phyloP scores from a whole-genome alignment of 805 yeast genomes.

The Pachysolen tannophilus region DNA sequence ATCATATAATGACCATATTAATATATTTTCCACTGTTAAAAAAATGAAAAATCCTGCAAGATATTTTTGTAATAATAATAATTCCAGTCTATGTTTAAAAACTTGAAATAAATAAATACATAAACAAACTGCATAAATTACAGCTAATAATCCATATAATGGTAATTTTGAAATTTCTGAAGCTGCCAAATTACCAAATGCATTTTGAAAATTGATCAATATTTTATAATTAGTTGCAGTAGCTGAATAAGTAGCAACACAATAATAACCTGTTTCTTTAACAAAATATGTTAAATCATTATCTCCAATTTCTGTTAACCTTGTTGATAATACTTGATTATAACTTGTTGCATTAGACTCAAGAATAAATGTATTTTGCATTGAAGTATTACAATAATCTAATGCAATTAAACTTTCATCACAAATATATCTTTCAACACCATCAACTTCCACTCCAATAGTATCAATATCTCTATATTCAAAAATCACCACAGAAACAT shows the following conservation, averaged over 20 bases:
- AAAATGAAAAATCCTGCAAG: slow-evolving; percentile 79
- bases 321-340: slow-evolving; percentile 51
- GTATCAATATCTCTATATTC: slow-evolving; percentile 72
- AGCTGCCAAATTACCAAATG: slow-evolving; percentile 86
- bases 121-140: slow-evolving; percentile 74
- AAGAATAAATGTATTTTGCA: slow-evolving; percentile 59
- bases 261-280: slow-evolving; percentile 80
- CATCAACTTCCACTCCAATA: slow-evolving; percentile 50
- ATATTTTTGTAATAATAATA: slow-evolving; percentile 85
- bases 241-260: slow-evolving; percentile 66
- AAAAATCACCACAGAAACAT: slow-evolving; percentile 64
- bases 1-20: slow-evolving; percentile 89
- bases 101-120: slow-evolving; percentile 82
- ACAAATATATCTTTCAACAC: slow-evolving; percentile 58
- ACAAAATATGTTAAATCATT: slow-evolving; percentile 58
- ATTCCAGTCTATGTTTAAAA: slow-evolving; percentile 77
- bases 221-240: slow-evolving; percentile 43
- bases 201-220: slow-evolving; percentile 77
- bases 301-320: slow-evolving; percentile 48
- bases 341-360: slow-evolving; percentile 29
- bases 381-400: slow-evolving; percentile 44
- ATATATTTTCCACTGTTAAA: slow-evolving; percentile 74
- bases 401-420: slow-evolving; percentile 54
- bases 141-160: slow-evolving; percentile 76
- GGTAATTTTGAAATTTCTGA: slow-evolving; percentile 88